phyloP scores from a whole-genome alignment of 768 basidiomycete genomes.

The Lentinula raphanica region DNA sequence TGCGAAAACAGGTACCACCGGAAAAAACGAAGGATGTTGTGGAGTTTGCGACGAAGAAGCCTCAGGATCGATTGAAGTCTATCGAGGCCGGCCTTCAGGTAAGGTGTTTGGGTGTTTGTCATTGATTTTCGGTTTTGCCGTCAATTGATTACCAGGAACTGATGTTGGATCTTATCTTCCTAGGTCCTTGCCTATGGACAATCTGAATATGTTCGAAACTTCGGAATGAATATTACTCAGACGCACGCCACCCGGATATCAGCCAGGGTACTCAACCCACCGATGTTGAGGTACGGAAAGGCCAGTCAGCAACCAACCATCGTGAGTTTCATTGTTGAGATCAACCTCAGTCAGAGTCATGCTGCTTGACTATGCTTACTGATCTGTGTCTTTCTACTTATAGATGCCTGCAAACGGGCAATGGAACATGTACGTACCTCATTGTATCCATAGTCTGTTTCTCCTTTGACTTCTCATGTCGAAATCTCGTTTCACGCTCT shows the following conservation, averaged over 20 bases:
- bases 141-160: too few species aligned
- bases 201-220: slow-evolving; percentile 69
- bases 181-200: slow-evolving; percentile 65
- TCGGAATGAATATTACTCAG: slow-evolving; percentile 60
- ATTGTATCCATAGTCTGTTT: neutral
- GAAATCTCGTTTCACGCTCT: too few species aligned
- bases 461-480: slow-evolving; percentile 1
- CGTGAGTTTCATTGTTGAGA: slow-evolving; percentile 38
- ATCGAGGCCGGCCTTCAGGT: slow-evolving; percentile 54
- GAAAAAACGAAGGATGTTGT: slow-evolving; percentile 62
- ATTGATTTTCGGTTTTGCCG: neutral
- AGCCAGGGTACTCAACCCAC: slow-evolving; percentile 61
- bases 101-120: slow-evolving; percentile 7
- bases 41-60: slow-evolving; percentile 61
- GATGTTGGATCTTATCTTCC: too few species aligned
- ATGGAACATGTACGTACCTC: slow-evolving; percentile 66
- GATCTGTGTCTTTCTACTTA: slow-evolving; percentile 5
- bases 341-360: too few species aligned
- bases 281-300: slow-evolving; percentile 60
- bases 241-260: slow-evolving; percentile 49
- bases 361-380: neutral
- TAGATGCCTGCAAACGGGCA: slow-evolving; percentile 61
- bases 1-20: slow-evolving; percentile 65
- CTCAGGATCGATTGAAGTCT: slow-evolving; percentile 47
- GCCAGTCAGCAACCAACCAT: slow-evolving; percentile 53